These are phyloP conservation scores for Kwoniella europaea DNA, from an alignment of 768 basidiomycete species.

Conservation along the genomic window DNA sequence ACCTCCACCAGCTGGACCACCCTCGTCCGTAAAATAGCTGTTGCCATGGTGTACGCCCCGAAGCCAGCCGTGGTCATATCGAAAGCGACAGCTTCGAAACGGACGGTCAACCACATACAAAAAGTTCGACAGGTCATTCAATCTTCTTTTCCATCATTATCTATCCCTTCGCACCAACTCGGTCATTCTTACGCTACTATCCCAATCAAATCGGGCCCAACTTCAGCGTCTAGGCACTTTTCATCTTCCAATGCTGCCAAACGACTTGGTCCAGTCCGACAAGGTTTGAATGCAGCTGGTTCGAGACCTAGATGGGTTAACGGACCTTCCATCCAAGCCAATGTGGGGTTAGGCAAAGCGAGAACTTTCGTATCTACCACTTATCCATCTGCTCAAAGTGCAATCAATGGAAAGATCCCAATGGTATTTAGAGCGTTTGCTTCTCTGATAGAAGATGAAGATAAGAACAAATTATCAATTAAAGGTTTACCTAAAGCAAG, in stretches of 20 bases:
- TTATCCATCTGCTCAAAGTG: not conserved
- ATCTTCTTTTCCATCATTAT: slow-evolving; percentile 16
- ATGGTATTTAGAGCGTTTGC: slow-evolving; percentile 42
- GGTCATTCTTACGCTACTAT: slow-evolving; percentile 17
- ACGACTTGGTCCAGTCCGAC: slow-evolving; percentile 22
- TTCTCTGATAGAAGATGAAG: slow-evolving; percentile 30
- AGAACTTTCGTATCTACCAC: slow-evolving; percentile 38
- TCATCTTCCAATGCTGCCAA: not conserved
- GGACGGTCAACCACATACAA: slow-evolving; percentile 20
- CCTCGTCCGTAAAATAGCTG: slow-evolving; percentile 33
- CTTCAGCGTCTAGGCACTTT: not conserved
- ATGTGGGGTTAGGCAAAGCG: slow-evolving; percentile 43
- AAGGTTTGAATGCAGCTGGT: slow-evolving; percentile 14
- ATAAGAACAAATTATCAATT: not conserved
- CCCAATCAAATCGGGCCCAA: not conserved
- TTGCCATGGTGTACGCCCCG: slow-evolving; percentile 32
- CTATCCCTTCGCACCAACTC: slow-evolving; percentile 21
- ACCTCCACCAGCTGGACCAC: slow-evolving; percentile 37
- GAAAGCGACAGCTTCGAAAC: not conserved
- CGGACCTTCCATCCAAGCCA: slow-evolving; percentile 30
- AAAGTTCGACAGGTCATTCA: slow-evolving; percentile 14
- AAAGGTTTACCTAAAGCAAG: slow-evolving; percentile 28
- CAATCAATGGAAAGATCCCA: slow-evolving; percentile 30
- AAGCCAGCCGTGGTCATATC: slow-evolving; percentile 11
- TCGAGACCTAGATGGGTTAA: slow-evolving; percentile 16